A percentile compares a stretch with the other conserved stretches of the same genome.
phyloP scores from a whole-genome alignment of 2,329 filamentous ascomycete species.

The Sporothrix euskadiensis region DNA sequence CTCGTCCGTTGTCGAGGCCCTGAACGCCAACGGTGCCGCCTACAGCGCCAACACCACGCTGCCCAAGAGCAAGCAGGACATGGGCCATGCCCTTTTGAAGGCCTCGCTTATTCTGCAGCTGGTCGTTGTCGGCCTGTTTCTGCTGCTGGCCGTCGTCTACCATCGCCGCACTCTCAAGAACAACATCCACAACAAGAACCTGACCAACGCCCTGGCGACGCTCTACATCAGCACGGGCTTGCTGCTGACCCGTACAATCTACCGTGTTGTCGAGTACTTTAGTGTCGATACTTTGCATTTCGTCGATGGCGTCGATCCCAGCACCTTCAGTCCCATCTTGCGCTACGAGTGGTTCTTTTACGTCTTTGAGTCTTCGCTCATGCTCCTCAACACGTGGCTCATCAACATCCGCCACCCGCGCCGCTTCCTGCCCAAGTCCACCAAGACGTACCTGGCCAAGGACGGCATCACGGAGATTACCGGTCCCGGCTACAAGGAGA shows the following conservation, averaged over 20 bases:
- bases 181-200: constrained; percentile 39
- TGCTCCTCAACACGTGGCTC: constrained; percentile 53
- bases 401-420: constrained; percentile 55
- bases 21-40: constrained; percentile 52
- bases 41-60: constrained; percentile 50
- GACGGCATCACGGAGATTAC: constrained; percentile 53
- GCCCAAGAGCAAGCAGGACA: constrained; percentile 41
- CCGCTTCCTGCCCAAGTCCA: constrained; percentile 50
- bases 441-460: constrained; percentile 51
- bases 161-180: constrained; percentile 47
- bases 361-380: constrained; percentile 56
- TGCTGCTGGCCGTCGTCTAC: constrained; percentile 51
- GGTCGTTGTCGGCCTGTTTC: constrained; percentile 52
- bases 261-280: constrained; percentile 61
- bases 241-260: constrained; percentile 57
- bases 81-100: constrained; percentile 52
- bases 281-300: constrained; percentile 55
- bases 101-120: constrained; percentile 57
- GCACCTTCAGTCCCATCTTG: constrained; percentile 53
- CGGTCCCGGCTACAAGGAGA: constrained; percentile 53
- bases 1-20: constrained; percentile 50
- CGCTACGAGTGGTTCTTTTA: constrained; percentile 62
- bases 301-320: constrained; percentile 58
- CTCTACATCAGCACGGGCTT: constrained; percentile 54
- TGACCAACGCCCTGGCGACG: constrained; percentile 46